A percentile compares a stretch with the other conserved stretches of the same genome.
Conservation (phyloP, 2,329 filamentous ascomycete genomes). For the Elsinoe necatrix region DNA sequence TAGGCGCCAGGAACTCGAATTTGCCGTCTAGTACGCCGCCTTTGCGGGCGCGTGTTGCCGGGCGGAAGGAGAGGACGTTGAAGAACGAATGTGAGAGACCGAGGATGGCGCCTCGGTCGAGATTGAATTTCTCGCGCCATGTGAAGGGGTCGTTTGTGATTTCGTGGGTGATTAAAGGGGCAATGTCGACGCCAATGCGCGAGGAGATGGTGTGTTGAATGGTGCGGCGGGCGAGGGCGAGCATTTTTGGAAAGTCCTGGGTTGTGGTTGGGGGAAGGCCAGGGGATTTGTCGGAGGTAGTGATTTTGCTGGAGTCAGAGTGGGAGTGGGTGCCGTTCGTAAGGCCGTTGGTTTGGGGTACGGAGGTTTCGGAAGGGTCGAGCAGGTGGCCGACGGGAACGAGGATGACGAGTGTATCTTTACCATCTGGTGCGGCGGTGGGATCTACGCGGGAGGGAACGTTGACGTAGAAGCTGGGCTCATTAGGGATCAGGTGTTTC, state of each 20-base stretch:
- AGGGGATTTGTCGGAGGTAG: constrained; percentile 25
- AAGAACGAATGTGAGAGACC: constrained; percentile 66
- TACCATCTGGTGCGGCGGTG: constrained; percentile 55
- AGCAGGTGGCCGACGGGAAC: constrained; percentile 64
- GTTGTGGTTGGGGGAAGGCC: constrained; percentile 35
- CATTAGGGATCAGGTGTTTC: constrained; percentile 54
- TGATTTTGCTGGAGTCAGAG: constrained; percentile 20
- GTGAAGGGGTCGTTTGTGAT: constrained; percentile 55
- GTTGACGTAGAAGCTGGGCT: constrained; percentile 71
- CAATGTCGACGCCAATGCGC: constrained; percentile 50
- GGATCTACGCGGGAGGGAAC: constrained; percentile 63
- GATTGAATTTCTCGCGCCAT: constrained; percentile 62
- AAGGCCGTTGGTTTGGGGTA: constrained; percentile 21
- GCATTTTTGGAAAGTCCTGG: constrained; percentile 55
- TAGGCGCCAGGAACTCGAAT: constrained; percentile 17
- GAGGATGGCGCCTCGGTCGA: constrained; percentile 66
- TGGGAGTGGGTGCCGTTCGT: constrained; percentile 16
- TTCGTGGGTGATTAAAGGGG: constrained; percentile 50
- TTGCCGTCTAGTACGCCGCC: constrained; percentile 26
- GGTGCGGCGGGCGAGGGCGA: constrained; percentile 49
- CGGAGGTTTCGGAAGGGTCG: constrained; percentile 34
- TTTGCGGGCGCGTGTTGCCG: constrained; percentile 50
- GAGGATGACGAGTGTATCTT: constrained; percentile 60
- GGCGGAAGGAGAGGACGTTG: constrained; percentile 61
- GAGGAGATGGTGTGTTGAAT: constrained; percentile 53